These are phyloP conservation scores for Rhodotorula sphaerocarpa DNA, from an alignment of 768 basidiomycete species.

Conservation along the genomic window DNA sequence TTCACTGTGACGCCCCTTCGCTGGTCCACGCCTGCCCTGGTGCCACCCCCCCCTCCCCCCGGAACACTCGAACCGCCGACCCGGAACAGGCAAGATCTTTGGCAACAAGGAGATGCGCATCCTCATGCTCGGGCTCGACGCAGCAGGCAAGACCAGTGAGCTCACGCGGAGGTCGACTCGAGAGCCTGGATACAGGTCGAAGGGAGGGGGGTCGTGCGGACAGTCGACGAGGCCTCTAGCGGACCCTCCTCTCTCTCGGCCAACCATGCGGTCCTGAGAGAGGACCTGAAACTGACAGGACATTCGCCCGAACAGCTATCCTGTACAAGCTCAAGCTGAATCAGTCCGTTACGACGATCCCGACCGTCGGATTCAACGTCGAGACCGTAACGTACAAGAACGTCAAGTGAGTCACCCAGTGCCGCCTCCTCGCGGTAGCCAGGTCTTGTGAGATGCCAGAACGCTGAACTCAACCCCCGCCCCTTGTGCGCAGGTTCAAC, in stretches of 20 bases:
- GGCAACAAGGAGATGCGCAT: constrained; percentile 92
- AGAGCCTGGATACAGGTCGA: too few species aligned
- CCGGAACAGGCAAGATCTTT: constrained; percentile 51
- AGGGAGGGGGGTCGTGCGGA: neutral
- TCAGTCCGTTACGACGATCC: constrained; percentile 96
- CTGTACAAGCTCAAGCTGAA: constrained; percentile 98
- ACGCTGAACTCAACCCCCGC: neutral
- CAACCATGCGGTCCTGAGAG: too few species aligned
- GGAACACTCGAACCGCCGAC: neutral
- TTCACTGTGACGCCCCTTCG: too few species aligned
- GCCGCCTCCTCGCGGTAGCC: too few species aligned
- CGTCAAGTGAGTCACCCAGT: constrained; percentile 50
- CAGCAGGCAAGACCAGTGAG: constrained; percentile 97
- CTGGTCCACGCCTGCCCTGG: neutral
- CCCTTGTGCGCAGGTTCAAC: constrained; percentile 41
- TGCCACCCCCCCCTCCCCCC: neutral
- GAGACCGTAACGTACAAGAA: constrained; percentile 99
- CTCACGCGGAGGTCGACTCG: too few species aligned
- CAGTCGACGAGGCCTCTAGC: too few species aligned
- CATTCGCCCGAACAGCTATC: too few species aligned
- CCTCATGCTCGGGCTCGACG: constrained; percentile 87
- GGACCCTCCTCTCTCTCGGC: neutral
- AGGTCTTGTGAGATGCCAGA: too few species aligned
- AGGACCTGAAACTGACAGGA: too few species aligned
- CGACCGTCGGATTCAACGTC: constrained; percentile 97